Percentiles rank a stretch among this genome's conserved stretches.
Conservation (phyloP, 2,329 filamentous ascomycete genomes). For the Pyrenophora teres region DNA sequence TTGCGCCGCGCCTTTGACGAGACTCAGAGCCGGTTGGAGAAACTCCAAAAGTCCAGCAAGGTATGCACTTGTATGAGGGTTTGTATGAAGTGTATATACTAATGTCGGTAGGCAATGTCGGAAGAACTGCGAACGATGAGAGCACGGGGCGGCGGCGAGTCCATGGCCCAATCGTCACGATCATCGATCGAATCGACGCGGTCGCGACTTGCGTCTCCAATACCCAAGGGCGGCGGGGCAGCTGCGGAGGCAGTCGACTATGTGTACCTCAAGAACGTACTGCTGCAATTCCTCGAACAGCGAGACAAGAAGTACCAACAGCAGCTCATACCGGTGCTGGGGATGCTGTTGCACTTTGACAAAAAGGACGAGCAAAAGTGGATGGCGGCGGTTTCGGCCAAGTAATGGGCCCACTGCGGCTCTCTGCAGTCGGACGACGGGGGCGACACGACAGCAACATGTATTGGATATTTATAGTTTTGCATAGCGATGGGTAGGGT, state of each 20-base stretch:
- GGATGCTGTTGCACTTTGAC: conserved; percentile 77
- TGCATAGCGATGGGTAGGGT: conserved; percentile 1
- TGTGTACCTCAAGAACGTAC: conserved; percentile 78
- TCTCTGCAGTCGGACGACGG: conserved; percentile 15
- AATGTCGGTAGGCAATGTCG: conserved; percentile 52
- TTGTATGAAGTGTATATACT: conserved; percentile 10
- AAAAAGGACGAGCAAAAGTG: conserved; percentile 85
- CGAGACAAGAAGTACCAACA: conserved; percentile 76
- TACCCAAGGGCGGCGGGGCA: conserved; percentile 44
- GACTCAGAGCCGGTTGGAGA: conserved; percentile 75
- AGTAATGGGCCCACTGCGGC: conserved; percentile 25
- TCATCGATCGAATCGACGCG: conserved; percentile 63
- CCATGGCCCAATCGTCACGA: conserved; percentile 58
- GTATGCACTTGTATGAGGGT: conserved; percentile 26
- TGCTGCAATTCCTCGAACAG: conserved; percentile 80
- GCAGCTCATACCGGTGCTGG: conserved; percentile 77
- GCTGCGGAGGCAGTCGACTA: conserved; percentile 56
- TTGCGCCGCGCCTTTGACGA: conserved; percentile 79
- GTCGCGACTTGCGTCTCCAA: conserved; percentile 54
- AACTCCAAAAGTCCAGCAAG: conserved; percentile 71
- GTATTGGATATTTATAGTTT: background rate
- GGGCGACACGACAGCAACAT: background rate
- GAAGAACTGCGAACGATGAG: conserved; percentile 62
- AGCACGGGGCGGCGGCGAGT: conserved; percentile 47
- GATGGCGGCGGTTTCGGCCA: conserved; percentile 71